Evolutionary conservation across 352 stramenopile species (phyloP).

Genomic region (Phytophthora tentaculata): DNA sequence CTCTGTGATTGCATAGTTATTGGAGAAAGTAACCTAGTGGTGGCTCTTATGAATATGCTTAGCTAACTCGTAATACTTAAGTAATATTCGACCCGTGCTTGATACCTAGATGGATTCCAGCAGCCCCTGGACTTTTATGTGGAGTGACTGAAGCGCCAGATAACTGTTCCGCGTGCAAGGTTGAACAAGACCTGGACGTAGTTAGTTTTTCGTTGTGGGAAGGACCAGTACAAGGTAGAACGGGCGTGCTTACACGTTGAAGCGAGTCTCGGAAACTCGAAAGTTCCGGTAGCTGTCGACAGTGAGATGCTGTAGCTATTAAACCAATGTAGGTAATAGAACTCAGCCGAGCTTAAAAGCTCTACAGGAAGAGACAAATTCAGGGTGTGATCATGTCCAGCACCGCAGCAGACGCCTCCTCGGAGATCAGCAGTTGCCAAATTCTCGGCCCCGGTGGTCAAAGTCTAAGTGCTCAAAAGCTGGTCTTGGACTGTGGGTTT

Average conservation of each 20-base stretch:
- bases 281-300: not conserved
- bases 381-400: slow-evolving; percentile 7
- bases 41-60: slow-evolving; percentile 7
- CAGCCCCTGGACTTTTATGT: no score
- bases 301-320: no score
- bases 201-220: not conserved
- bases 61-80: slow-evolving; percentile 10
- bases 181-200: not conserved
- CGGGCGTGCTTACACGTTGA: not conserved
- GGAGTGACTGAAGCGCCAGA: not conserved
- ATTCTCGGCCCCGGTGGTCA: no score
- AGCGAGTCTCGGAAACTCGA: no score
- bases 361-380: no score
- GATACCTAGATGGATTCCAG: not conserved
- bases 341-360: slow-evolving; percentile 1
- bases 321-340: slow-evolving; percentile 18
- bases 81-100: not conserved
- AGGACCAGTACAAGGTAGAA: not conserved
- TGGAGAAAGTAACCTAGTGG: not conserved
- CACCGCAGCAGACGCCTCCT: not conserved
- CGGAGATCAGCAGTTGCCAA: no score
- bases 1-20: slow-evolving; percentile 8
- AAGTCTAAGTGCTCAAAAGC: no score
- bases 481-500: no score
- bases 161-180: not conserved